Base-by-base conservation (phyloP, 441 rosid genomes). In the Populus hybrid region DNA sequence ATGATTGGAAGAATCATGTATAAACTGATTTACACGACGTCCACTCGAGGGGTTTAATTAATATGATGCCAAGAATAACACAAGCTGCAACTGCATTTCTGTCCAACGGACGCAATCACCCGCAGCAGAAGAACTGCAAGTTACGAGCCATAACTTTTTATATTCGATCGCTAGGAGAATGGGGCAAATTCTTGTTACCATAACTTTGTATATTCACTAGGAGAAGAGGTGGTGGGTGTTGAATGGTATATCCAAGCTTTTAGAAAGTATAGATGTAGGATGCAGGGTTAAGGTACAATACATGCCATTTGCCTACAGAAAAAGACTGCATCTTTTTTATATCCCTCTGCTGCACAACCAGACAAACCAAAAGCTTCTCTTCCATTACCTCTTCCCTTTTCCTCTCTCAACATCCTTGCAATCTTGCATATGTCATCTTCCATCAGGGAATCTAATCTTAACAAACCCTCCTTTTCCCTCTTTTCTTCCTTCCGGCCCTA, bases 331-430 rank as follows among this genome's bases (percentile, higher is more conserved):
- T 76, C 80, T 85, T 84, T 80, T 83, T 82, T 75, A 78, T 81
- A 63, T 78, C 81, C 73, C 79, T 74, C 84, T 70, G 75, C 81
- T 73, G 38, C 88, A 81, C 83, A 82, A 84, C 83, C 87, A 85
- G 89, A 89, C 90, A 87, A 86, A 82, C 84, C 70, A 84, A 91
- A 89, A 87, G 90, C 77, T 81, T 76, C 84, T 72, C 88, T 87
- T 78, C 85, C 75, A 80, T 82, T 84, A 73, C 75, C 84, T 35
- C 76, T 67, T 24, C 57, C 59, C 59, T 50, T 34, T 14, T 14
- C 10, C 72, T 72, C 81, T 72, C 81, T 77, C 64, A 71, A 74
- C 78, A 79, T 50, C 70, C 76, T 64, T 38, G 34, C 34, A 32
- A 32, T 32, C 34, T 77, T 80, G 86, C 86, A 74, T 70, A 73